Conservation (phyloP, 441 rosid genomes). For the Croton laevigatus region DNA sequence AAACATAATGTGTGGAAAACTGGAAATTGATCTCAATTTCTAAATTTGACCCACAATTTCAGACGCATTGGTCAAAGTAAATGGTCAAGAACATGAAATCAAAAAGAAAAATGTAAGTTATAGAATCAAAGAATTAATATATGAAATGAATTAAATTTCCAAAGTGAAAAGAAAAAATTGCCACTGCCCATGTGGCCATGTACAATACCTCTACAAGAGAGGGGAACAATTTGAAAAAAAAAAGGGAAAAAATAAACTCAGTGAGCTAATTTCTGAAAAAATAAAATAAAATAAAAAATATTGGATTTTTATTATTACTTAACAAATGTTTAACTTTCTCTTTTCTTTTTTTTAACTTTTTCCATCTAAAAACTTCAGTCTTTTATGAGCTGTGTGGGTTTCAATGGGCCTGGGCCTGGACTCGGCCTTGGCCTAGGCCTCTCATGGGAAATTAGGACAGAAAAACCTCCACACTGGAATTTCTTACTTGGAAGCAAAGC, state of each 20-base stretch:
- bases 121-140: conserved; percentile 57
- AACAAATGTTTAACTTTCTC: conserved; percentile 4
- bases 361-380: not conserved
- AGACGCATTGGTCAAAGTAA: too few relatives aligned
- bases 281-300: conserved; percentile 2
- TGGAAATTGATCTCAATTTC: too few relatives aligned
- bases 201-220: conserved; percentile 45
- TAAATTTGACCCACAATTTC: too few relatives aligned
- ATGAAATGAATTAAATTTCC: conserved; percentile 32
- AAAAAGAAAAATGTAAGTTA: not conserved
- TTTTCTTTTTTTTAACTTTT: not conserved
- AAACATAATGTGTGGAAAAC: too few relatives aligned
- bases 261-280: conserved; percentile 21
- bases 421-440: not conserved
- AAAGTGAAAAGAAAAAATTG: conserved; percentile 17
- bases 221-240: conserved; percentile 9
- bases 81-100: not conserved
- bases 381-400: conserved; percentile 11
- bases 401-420: conserved; percentile 20
- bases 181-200: conserved; percentile 47
- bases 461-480: conserved; percentile 73
- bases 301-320: conserved; percentile 20
- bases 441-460: conserved; percentile 31
- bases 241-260: not conserved
- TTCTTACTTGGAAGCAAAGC: conserved; percentile 53